These are phyloP conservation scores for Quercus engelmannii DNA, from an alignment of 306 rosid species.

Conservation along the genomic window DNA sequence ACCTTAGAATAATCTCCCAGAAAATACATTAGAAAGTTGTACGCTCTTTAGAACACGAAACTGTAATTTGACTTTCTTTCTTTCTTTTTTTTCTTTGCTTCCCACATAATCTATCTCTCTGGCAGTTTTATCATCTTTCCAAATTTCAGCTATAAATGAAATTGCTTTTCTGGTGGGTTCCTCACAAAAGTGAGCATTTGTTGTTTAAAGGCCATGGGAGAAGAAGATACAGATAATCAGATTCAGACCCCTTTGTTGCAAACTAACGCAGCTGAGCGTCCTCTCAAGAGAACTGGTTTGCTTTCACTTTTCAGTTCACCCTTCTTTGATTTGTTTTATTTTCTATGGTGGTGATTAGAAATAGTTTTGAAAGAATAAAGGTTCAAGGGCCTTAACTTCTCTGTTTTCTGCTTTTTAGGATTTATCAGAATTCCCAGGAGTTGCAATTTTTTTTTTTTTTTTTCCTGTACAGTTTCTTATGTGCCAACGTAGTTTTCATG, in stretches of 20 bases:
- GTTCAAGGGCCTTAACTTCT: background rate
- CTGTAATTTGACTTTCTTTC: background rate
- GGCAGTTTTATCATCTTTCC: background rate
- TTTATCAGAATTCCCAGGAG: background rate
- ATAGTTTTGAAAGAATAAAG: too few relatives aligned
- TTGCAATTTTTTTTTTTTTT: background rate
- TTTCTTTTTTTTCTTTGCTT: background rate
- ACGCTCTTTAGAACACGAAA: background rate
- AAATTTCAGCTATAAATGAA: background rate
- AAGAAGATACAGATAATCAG: background rate
- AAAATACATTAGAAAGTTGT: too few relatives aligned
- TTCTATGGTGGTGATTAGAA: too few relatives aligned
- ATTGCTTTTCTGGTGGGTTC: background rate
- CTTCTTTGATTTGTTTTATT: too few relatives aligned
- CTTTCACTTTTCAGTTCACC: background rate
- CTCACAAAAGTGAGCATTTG: background rate
- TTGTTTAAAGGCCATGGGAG: background rate
- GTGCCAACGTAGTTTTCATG: background rate
- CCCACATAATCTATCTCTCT: background rate
- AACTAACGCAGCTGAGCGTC: background rate
- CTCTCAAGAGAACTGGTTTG: conserved; percentile 4
- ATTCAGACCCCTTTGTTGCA: background rate
- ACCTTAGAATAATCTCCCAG: too few relatives aligned
- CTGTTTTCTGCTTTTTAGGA: background rate
- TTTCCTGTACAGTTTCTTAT: background rate